Base-by-base conservation (phyloP, 139 green algal genomes). In the Raphidocelis subcapitata region DNA sequence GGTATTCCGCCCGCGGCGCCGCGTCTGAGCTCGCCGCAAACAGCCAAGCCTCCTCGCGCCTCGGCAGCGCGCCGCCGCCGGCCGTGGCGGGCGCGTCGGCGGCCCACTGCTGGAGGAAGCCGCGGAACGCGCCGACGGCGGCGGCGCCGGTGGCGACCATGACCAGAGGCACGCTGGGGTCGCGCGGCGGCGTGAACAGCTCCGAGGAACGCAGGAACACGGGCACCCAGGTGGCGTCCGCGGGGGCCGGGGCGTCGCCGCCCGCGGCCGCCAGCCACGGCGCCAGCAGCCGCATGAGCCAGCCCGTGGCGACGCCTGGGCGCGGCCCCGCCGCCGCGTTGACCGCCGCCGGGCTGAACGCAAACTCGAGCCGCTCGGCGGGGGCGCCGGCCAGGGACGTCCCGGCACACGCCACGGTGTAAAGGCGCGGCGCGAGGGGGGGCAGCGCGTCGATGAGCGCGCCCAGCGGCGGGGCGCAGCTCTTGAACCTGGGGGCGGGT, bases 141-240 rank as follows among this genome's bases (percentile, higher is more conserved):
- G 93, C 93, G 1, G 93, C 97, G 60, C 93, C 93, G 0, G 93
- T 92, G 2, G 92, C 93, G 16, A 98, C 88, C 89, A 98, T 95
- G 60, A 98, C 76, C 55, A 93, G 54, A 1, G 92, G 92, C 20
- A 57, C 70, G 20, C 65, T 63, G 31, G 92, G 70, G 65, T 85
- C 79, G 3, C 64, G 28, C 1, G 92, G 92, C 16, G 76, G 83
- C 37, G 65, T 51, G 77, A 97, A 97, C 44, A 71, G 62, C 15
- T 66, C 82, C 0, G 83, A 81, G 8, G 63, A 60, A 31, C 74
- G 68, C 29, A 86, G 76, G 73, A 75, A 81, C 24, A 83, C 55
- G 32, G 73, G 73, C 36, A 85, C 61, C 21, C 63, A 66, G n/a
- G n/a, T n/a, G 31, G 54, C 62, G 21, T 67, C 24, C 55, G 47